Evolutionary conservation across 371 early-diverging fungal genomes (phyloP).

Genomic region (Mortierella sp.): DNA sequence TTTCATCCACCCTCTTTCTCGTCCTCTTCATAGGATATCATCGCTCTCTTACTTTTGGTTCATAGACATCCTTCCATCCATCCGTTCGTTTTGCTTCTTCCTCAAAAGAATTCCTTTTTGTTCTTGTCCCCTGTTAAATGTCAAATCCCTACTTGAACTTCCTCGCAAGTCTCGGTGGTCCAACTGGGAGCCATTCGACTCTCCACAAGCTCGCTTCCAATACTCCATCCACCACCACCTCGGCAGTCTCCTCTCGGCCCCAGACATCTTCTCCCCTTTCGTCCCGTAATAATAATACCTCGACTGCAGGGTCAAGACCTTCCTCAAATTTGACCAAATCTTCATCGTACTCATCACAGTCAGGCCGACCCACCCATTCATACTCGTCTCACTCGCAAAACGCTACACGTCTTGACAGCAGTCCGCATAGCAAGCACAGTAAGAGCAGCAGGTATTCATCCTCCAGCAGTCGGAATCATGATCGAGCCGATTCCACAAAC

Average conservation of each 20-base stretch:
- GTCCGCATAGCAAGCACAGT: neutral
- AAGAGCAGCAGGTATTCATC: neutral
- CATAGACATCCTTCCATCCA: no score
- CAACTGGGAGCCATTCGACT: slow-evolving; percentile 48
- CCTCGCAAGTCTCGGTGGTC: slow-evolving; percentile 49
- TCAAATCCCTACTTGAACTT: slow-evolving; percentile 53
- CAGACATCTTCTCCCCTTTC: slow-evolving; percentile 8
- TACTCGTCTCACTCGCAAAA: neutral
- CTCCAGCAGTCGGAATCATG: slow-evolving; percentile 25
- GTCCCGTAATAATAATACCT: slow-evolving; percentile 8
- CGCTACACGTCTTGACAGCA: no score
- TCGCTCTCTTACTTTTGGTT: no score
- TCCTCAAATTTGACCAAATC: neutral
- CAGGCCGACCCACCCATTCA: slow-evolving; percentile 5
- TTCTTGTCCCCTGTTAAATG: slow-evolving; percentile 33
- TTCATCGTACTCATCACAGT: slow-evolving; percentile 3
- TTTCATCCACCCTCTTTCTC: neutral
- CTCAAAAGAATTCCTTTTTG: neutral
- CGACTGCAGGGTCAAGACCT: slow-evolving; percentile 8
- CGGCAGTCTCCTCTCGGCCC: slow-evolving; percentile 14
- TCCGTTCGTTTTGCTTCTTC: neutral
- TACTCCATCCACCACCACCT: slow-evolving; percentile 8
- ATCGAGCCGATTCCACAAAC: slow-evolving; percentile 39
- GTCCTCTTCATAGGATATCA: slow-evolving; percentile 1
- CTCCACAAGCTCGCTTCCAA: slow-evolving; percentile 50